phyloP scores from a whole-genome alignment of 306 rosid species.

The Vigna unguiculata region DNA sequence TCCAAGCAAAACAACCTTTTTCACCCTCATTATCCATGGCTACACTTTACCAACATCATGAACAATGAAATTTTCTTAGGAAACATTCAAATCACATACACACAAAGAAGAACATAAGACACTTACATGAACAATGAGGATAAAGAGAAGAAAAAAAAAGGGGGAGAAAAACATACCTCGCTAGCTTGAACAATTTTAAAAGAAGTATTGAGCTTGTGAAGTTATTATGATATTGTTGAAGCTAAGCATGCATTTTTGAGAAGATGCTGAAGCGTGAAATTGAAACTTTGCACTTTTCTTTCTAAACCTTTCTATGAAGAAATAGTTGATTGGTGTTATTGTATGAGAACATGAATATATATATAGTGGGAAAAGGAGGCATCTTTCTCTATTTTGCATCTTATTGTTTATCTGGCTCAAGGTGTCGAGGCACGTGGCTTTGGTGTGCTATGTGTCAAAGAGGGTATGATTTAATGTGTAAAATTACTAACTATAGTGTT shows the following conservation, averaged over 20 bases:
- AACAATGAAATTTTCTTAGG: background rate
- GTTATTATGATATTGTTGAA: background rate
- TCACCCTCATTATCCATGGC: background rate
- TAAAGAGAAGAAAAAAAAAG: background rate
- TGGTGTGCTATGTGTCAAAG: constrained; percentile 22
- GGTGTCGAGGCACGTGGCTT: constrained; percentile 41
- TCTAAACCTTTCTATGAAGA: background rate
- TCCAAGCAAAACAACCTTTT: background rate
- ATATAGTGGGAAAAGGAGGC: background rate
- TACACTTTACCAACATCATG: background rate
- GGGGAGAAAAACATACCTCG: background rate
- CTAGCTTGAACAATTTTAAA: background rate
- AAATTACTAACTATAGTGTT: background rate
- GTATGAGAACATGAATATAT: background rate
- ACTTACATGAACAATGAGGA: background rate
- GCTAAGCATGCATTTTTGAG: background rate
- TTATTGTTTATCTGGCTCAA: background rate
- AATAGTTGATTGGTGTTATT: background rate
- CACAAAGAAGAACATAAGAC: background rate
- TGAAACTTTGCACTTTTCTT: background rate
- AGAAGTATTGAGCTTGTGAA: background rate
- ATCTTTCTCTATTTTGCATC: background rate
- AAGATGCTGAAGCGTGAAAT: background rate
- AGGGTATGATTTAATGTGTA: background rate
- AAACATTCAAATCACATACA: background rate